These are phyloP conservation scores for Chimonanthus salicifolius DNA, from an alignment of 164 flowering plant genomes.

Conservation along the genomic window DNA sequence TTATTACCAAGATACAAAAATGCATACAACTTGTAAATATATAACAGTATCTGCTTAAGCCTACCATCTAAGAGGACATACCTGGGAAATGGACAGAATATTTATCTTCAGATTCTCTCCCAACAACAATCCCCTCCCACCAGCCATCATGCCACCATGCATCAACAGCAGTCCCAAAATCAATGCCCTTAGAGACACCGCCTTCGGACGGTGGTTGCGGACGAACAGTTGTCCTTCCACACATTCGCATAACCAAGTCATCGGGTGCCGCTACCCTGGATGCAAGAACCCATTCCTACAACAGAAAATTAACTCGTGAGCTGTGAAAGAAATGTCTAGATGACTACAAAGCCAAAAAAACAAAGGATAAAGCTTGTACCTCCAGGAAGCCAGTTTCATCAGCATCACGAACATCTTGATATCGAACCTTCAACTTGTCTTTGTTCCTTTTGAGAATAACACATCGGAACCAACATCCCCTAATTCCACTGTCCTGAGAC, in stretches of 20 bases:
- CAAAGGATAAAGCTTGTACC: constrained; percentile 32
- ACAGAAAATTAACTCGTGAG: not conserved
- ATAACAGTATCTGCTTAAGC: no score
- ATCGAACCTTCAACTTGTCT: constrained; percentile 71
- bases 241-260: constrained; percentile 38
- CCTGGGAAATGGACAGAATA: constrained; percentile 73
- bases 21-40: no score
- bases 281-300: constrained; percentile 80
- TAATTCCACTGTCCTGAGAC: constrained; percentile 89
- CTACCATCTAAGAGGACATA: constrained; percentile 13
- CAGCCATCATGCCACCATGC: constrained; percentile 89
- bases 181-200: constrained; percentile 25
- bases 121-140: constrained; percentile 94
- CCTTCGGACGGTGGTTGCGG: constrained; percentile 34
- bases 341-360: not conserved
- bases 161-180: constrained; percentile 66
- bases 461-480: constrained; percentile 89
- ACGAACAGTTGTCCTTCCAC: constrained; percentile 56
- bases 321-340: not conserved
- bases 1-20: no score
- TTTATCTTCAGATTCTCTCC: constrained; percentile 37
- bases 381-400: constrained; percentile 60
- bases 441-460: constrained; percentile 52
- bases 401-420: constrained; percentile 72
- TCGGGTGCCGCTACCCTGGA: constrained; percentile 53